Conservation (phyloP, 2,329 filamentous ascomycete genomes). For the Huntiella abstrusa region DNA sequence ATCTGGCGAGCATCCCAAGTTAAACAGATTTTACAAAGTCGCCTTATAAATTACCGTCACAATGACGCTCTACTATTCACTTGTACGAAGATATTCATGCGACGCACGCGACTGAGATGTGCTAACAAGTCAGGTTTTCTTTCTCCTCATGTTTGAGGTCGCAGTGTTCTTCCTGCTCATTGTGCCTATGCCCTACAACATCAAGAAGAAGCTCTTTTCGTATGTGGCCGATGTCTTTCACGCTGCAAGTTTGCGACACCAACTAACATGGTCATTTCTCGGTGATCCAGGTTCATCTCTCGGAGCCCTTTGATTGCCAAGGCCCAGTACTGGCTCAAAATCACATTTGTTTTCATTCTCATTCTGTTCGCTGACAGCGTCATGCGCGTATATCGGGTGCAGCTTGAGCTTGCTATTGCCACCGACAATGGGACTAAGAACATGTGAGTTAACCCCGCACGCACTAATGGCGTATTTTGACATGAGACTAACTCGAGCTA, state of each 20-base stretch:
- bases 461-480: conserved; percentile 5
- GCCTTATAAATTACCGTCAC: conserved; percentile 14
- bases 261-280: conserved; percentile 3
- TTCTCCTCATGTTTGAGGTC: conserved; percentile 71
- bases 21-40: no score
- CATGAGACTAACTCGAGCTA: background rate
- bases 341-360: conserved; percentile 96
- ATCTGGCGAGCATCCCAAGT: no score
- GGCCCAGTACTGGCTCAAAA: conserved; percentile 94
- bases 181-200: conserved; percentile 71
- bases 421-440: conserved; percentile 35
- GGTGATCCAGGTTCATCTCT: conserved; percentile 61
- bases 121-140: conserved; percentile 45
- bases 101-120: background rate
- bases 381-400: conserved; percentile 86
- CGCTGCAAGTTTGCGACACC: background rate
- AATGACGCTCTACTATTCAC: conserved; percentile 40
- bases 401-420: conserved; percentile 64
- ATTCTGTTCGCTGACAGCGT: conserved; percentile 97
- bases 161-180: conserved; percentile 59
- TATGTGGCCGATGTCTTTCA: conserved; percentile 19
- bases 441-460: conserved; percentile 20
- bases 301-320: conserved; percentile 73
- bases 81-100: conserved; percentile 21
- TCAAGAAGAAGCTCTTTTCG: conserved; percentile 71